Evolutionary conservation across 108 stramenopile genomes (phyloP).

Genomic region (Fragilaria crotonensis): DNA sequence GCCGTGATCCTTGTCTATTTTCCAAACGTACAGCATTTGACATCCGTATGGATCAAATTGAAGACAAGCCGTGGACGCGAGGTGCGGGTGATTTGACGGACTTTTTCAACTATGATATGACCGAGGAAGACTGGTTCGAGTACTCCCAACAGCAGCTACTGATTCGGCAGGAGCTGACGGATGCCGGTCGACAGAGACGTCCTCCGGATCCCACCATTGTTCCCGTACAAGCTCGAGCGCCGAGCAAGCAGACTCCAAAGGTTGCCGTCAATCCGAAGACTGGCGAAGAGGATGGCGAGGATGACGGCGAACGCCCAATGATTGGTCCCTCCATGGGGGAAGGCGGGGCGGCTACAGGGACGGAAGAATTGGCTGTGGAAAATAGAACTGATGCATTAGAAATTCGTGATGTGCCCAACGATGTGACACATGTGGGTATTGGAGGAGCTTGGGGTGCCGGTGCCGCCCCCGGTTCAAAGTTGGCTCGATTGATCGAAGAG

Average conservation of each 20-base stretch:
- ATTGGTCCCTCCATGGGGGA: slow-evolving; percentile 27
- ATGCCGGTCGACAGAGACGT: slow-evolving; percentile 72
- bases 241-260: slow-evolving; percentile 52
- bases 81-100: slow-evolving; percentile 59
- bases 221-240: slow-evolving; percentile 53
- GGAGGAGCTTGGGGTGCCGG: slow-evolving; percentile 88
- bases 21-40: slow-evolving; percentile 87
- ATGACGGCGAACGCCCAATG: slow-evolving; percentile 10
- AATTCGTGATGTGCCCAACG: slow-evolving; percentile 1
- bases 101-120: slow-evolving; percentile 84
- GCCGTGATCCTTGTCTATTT: slow-evolving; percentile 83
- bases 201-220: slow-evolving; percentile 76
- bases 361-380: slow-evolving; percentile 2
- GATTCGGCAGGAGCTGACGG: slow-evolving; percentile 83
- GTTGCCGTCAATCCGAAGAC: slow-evolving; percentile 45
- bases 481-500: slow-evolving; percentile 69
- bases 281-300: slow-evolving; percentile 29
- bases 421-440: slow-evolving; percentile 14
- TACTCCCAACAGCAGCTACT: slow-evolving; percentile 71
- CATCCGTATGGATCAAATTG: slow-evolving; percentile 88
- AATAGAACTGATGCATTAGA: slow-evolving; percentile 12
- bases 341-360: neutral
- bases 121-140: slow-evolving; percentile 83
- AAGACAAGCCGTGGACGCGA: slow-evolving; percentile 84
- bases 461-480: slow-evolving; percentile 52